phyloP scores from a whole-genome alignment of 352 stramenopile species.

The Pythium oligandrum region DNA sequence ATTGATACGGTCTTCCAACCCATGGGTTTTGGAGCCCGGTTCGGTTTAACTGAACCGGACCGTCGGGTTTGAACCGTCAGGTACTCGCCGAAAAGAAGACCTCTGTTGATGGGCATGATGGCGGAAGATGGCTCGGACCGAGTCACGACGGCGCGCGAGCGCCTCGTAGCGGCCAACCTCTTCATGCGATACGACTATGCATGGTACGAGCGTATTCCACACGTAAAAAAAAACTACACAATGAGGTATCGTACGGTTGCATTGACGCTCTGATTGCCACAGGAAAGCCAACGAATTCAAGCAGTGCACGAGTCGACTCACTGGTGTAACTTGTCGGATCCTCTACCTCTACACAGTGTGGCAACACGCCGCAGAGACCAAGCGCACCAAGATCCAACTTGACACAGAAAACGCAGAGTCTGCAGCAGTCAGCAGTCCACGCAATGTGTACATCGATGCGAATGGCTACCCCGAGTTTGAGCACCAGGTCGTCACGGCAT shows the following conservation, averaged over 20 bases:
- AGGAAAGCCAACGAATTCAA: slow-evolving; percentile 73
- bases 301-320: slow-evolving; percentile 36
- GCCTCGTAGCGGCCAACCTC: slow-evolving; percentile 40
- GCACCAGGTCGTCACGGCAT: slow-evolving; percentile 26
- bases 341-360: slow-evolving; percentile 66
- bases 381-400: slow-evolving; percentile 10
- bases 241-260: no score
- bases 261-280: background rate
- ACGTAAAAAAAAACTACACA: no score
- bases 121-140: background rate
- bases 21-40: no score
- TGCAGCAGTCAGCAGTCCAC: background rate
- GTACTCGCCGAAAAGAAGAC: no score
- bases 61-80: no score
- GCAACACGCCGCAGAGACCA: slow-evolving; percentile 7
- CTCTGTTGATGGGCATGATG: no score
- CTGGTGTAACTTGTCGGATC: slow-evolving; percentile 56
- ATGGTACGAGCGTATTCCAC: slow-evolving; percentile 31
- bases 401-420: slow-evolving; percentile 11
- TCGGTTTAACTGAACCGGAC: no score
- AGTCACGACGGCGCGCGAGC: slow-evolving; percentile 35
- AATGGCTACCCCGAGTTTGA: slow-evolving; percentile 60
- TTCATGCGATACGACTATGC: slow-evolving; percentile 87
- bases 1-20: no score
- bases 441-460: slow-evolving; percentile 33